phyloP scores from a whole-genome alignment of 768 basidiomycete genomes.

The Mycena albidolilacea region DNA sequence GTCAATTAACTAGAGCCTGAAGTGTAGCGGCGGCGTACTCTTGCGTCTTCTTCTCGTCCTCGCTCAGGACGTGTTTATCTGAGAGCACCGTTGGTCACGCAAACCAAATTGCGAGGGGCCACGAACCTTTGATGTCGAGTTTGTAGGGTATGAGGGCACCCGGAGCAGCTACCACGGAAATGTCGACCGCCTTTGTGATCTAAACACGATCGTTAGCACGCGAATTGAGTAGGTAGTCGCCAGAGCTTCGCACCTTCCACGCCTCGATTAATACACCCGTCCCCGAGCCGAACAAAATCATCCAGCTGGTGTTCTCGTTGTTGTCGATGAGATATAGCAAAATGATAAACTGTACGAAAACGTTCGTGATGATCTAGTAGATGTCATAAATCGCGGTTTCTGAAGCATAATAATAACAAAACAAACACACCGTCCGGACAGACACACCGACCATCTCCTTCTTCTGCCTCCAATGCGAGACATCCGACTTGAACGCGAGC shows the following conservation, averaged over 20 bases:
- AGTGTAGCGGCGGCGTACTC: slow-evolving; percentile 70
- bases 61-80: slow-evolving; percentile 97
- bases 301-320: slow-evolving; percentile 96
- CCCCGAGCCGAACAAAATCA: slow-evolving; percentile 94
- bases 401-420: slow-evolving; percentile 33
- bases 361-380: slow-evolving; percentile 87
- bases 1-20: slow-evolving; percentile 15
- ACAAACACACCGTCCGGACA: slow-evolving; percentile 78
- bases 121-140: slow-evolving; percentile 82
- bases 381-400: slow-evolving; percentile 21
- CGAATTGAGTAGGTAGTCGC: slow-evolving; percentile 11
- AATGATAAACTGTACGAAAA: slow-evolving; percentile 92
- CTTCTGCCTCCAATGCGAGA: slow-evolving; percentile 95
- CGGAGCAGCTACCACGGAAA: slow-evolving; percentile 73
- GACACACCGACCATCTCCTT: slow-evolving; percentile 97
- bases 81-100: slow-evolving; percentile 39
- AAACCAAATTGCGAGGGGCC: slow-evolving; percentile 37
- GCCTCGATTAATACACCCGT: slow-evolving; percentile 89
- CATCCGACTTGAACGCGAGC: slow-evolving; percentile 95
- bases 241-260: slow-evolving; percentile 80
- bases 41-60: slow-evolving; percentile 98
- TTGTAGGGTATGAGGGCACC: slow-evolving; percentile 85
- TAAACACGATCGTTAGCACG: slow-evolving; percentile 48
- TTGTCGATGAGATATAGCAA: slow-evolving; percentile 96
- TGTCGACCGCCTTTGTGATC: slow-evolving; percentile 94